phyloP scores from a whole-genome alignment of 495 filamentous ascomycete genomes.

The Tuber umbilicatum region DNA sequence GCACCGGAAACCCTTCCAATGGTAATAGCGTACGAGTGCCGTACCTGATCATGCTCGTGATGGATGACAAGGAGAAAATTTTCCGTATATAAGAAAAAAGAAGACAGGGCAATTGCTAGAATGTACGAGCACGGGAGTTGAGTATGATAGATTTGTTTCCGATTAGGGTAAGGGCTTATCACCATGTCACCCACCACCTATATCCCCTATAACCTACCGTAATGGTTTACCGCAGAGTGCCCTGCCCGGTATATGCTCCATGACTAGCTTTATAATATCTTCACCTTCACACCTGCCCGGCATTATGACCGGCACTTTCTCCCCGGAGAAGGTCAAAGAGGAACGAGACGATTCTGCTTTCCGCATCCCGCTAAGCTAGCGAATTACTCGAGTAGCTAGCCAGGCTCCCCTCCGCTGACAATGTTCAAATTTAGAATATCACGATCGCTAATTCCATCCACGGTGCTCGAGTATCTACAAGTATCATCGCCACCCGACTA shows the following conservation, averaged over 20 bases:
- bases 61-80: background rate
- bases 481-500: background rate
- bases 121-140: too few relatives aligned
- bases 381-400: too few relatives aligned
- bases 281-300: too few relatives aligned
- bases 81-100: too few relatives aligned
- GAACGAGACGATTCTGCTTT: background rate
- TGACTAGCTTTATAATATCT: too few relatives aligned
- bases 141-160: background rate
- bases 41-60: background rate
- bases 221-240: too few relatives aligned
- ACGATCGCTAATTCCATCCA: background rate
- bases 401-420: background rate
- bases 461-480: background rate
- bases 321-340: background rate
- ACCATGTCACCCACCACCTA: too few relatives aligned
- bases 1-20: too few relatives aligned
- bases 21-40: too few relatives aligned
- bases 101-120: background rate
- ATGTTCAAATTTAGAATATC: background rate
- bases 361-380: background rate
- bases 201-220: background rate
- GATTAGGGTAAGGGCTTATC: background rate
- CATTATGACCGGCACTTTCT: too few relatives aligned
- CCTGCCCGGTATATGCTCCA: too few relatives aligned